A percentile compares a stretch with the other conserved stretches of the same genome.
Conservation (phyloP, 2,329 filamentous ascomycete genomes). For the Diaporthe sp. region DNA sequence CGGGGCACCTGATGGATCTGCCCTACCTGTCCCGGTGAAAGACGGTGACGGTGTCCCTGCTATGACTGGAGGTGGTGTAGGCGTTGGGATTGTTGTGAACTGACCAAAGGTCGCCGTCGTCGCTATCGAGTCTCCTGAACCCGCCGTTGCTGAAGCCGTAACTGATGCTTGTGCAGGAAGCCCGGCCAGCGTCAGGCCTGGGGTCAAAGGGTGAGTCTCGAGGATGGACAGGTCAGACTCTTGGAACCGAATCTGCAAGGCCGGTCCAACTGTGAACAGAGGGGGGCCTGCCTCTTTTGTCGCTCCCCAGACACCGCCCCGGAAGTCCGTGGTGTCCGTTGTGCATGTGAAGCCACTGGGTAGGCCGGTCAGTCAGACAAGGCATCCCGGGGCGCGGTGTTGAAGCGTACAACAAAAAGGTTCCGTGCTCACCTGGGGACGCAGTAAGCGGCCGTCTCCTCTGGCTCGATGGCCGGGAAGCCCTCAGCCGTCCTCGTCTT, state of each 20-base stretch:
- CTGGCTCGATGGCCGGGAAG: constrained; percentile 48
- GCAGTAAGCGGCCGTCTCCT: constrained; percentile 51
- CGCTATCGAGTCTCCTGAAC: not conserved
- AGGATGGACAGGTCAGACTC: constrained; percentile 51
- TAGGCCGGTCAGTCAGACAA: constrained; percentile 19
- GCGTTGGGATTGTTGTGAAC: constrained; percentile 2
- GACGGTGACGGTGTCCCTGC: not conserved
- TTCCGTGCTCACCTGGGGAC: constrained; percentile 44
- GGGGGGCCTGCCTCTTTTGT: constrained; percentile 17
- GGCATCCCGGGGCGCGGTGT: not conserved
- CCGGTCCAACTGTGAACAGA: constrained; percentile 52
- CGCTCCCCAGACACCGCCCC: constrained; percentile 55
- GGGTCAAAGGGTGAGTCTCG: constrained; percentile 54
- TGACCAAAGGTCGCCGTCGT: constrained; percentile 9
- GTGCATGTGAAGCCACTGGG: constrained; percentile 54
- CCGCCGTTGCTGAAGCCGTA: not conserved
- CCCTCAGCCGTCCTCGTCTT: constrained; percentile 48
- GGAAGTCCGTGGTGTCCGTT: constrained; percentile 56
- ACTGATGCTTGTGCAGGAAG: not conserved
- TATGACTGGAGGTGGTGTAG: not conserved
- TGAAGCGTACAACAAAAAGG: constrained; percentile 10
- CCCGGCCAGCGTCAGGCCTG: constrained; percentile 46
- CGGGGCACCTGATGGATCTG: not conserved
- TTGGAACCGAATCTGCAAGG: constrained; percentile 55
- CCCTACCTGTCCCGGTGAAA: not conserved